A percentile compares a stretch with the other conserved stretches of the same genome.
Evolutionary conservation across 768 basidiomycete genomes (phyloP).

Genomic region (Boletellus sp.): DNA sequence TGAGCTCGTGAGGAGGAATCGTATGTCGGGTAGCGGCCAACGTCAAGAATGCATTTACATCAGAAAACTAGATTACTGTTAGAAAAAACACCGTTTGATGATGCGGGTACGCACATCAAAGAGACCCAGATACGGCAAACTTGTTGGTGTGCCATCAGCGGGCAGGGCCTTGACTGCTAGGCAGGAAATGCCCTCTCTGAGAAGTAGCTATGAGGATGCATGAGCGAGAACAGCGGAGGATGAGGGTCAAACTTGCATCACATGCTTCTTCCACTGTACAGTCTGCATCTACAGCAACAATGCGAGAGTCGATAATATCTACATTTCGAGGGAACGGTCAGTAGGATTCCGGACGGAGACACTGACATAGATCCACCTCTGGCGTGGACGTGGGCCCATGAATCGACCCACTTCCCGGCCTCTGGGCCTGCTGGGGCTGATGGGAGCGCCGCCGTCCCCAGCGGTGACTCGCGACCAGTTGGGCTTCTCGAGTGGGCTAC

Average conservation of each 20-base stretch:
- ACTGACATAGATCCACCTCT: conserved; percentile 43
- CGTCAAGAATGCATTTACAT: conserved; percentile 85
- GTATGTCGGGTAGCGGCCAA: conserved; percentile 78
- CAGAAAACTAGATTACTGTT: conserved; percentile 56
- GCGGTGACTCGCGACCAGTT: conserved; percentile 17
- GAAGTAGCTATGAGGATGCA: conserved; percentile 44
- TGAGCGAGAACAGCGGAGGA: background rate
- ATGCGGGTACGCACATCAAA: conserved; percentile 60
- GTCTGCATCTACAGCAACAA: conserved; percentile 66
- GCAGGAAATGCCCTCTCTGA: conserved; percentile 61
- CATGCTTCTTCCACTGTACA: conserved; percentile 80
- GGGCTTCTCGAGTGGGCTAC: conserved; percentile 10
- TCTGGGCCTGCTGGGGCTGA: conserved; percentile 26
- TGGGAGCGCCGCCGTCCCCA: conserved; percentile 6
- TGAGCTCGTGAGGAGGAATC: conserved; percentile 55
- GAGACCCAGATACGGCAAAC: conserved; percentile 47
- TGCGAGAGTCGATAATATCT: conserved; percentile 71
- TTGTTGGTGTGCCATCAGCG: conserved; percentile 7
- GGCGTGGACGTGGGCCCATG: conserved; percentile 55
- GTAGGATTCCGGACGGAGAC: background rate
- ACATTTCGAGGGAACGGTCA: background rate
- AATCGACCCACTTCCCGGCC: conserved; percentile 50
- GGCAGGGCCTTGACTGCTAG: conserved; percentile 52
- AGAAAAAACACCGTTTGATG: conserved; percentile 4
- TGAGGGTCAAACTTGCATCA: conserved; percentile 46